phyloP scores from a whole-genome alignment of 768 basidiomycete species.

The Rhizopogon roseolus region DNA sequence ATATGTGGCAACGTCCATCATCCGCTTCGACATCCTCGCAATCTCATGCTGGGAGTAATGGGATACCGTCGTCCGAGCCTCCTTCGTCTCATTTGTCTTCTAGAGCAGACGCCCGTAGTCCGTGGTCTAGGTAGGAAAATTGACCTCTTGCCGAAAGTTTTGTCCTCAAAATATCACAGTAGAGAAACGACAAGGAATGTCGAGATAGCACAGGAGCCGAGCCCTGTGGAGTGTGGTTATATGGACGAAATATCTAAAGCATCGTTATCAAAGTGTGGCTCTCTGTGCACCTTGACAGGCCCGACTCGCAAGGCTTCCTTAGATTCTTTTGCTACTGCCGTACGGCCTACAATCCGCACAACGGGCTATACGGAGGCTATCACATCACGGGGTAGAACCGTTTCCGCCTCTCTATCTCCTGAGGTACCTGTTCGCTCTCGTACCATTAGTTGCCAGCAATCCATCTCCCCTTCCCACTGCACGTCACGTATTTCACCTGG shows the following conservation, averaged over 20 bases:
- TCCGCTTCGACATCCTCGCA: conserved; percentile 57
- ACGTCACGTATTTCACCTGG: conserved; percentile 19
- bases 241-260: conserved; percentile 19
- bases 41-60: conserved; percentile 28
- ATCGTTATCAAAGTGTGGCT: conserved; percentile 20
- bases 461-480: conserved; percentile 42
- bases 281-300: conserved; percentile 28
- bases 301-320: conserved; percentile 27
- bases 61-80: not conserved
- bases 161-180: not conserved
- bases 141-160: not conserved
- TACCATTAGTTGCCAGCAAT: conserved; percentile 38
- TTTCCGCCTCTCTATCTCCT: conserved; percentile 15
- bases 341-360: conserved; percentile 40
- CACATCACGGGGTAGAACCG: conserved; percentile 22
- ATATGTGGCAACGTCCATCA: conserved; percentile 42
- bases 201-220: too few relatives aligned
- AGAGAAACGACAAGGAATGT: not conserved
- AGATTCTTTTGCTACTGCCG: conserved; percentile 18
- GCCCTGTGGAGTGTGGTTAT: conserved; percentile 7
- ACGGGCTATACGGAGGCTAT: conserved; percentile 45
- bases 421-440: conserved; percentile 18
- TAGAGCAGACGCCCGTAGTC: conserved; percentile 4
- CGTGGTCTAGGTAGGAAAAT: conserved; percentile 1
- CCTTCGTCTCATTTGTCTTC: conserved; percentile 1